phyloP scores from a whole-genome alignment of 352 stramenopile species.

The Phytopythium sindhum region DNA sequence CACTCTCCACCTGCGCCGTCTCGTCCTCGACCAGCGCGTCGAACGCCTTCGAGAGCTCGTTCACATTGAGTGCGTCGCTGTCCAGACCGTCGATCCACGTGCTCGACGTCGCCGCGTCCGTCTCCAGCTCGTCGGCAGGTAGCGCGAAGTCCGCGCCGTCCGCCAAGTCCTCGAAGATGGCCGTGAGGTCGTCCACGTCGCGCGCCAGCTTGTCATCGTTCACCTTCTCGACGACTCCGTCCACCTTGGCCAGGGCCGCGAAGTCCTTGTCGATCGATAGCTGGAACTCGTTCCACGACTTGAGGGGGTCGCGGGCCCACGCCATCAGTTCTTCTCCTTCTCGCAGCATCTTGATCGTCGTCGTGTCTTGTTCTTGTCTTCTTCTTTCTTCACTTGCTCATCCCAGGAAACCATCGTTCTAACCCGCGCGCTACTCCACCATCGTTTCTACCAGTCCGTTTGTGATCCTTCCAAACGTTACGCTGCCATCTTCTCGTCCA shows the following conservation, averaged over 20 bases:
- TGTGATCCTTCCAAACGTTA: conserved; percentile 48
- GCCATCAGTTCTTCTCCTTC: conserved; percentile 53
- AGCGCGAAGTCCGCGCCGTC: conserved; percentile 59
- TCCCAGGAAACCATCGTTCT: conserved; percentile 81
- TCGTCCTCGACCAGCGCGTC: conserved; percentile 53
- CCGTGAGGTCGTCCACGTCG: conserved; percentile 72
- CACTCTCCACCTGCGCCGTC: conserved; percentile 15
- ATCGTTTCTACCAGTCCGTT: conserved; percentile 78
- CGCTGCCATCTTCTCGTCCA: conserved; percentile 39
- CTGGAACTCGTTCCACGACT: conserved; percentile 49
- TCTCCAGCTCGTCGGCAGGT: conserved; percentile 43
- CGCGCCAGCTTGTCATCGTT: conserved; percentile 70
- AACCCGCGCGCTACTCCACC: conserved; percentile 63
- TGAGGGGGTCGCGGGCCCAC: conserved; percentile 53
- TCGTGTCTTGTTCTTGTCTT: conserved; percentile 47
- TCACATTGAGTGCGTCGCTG: conserved; percentile 64
- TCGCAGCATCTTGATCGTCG: conserved; percentile 51
- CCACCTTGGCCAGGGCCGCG: conserved; percentile 12
- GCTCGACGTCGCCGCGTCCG: conserved; percentile 23
- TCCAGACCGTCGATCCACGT: conserved; percentile 68
- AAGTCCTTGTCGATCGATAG: conserved; percentile 39
- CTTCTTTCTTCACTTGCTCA: conserved; percentile 74
- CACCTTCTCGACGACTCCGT: conserved; percentile 56
- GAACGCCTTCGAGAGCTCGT: conserved; percentile 68
- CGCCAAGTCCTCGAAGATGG: conserved; percentile 70